Conservation (phyloP, 1,284 basidiomycete species). For the Puccinia sorghi region DNA sequence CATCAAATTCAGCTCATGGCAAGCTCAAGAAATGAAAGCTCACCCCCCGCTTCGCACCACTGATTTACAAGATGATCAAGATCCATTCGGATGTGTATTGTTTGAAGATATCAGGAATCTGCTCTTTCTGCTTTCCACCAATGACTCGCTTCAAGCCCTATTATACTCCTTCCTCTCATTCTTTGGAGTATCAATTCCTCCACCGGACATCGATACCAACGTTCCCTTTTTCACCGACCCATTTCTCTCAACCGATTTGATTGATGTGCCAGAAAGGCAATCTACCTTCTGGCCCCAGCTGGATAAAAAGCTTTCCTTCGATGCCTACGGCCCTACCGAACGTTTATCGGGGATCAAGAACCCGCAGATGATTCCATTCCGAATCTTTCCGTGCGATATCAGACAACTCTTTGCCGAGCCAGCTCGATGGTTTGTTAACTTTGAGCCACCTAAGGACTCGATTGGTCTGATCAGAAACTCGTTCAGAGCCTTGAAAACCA, state of each 20-base stretch:
- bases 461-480: conserved; percentile 54
- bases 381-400: conserved; percentile 53
- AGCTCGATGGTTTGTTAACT: conserved; percentile 58
- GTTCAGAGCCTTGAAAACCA: conserved; percentile 56
- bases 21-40: conserved; percentile 61
- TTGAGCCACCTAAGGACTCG: conserved; percentile 53
- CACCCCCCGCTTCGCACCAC: conserved; percentile 66
- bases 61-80: conserved; percentile 63
- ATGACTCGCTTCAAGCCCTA: conserved; percentile 66
- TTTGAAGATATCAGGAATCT: conserved; percentile 76
- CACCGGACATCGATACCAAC: conserved; percentile 59
- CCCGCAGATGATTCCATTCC: conserved; percentile 54
- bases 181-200: conserved; percentile 66
- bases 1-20: conserved; percentile 70
- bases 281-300: conserved; percentile 54
- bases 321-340: conserved; percentile 60
- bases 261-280: conserved; percentile 52
- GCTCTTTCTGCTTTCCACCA: conserved; percentile 66
- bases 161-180: conserved; percentile 75
- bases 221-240: conserved; percentile 59
- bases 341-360: conserved; percentile 51
- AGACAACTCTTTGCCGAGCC: conserved; percentile 52
- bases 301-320: conserved; percentile 52
- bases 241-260: conserved; percentile 57
- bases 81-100: conserved; percentile 76